These are phyloP conservation scores for Grosmannia penicillata DNA, from an alignment of 2,329 filamentous ascomycete genomes.

Conservation along the genomic window DNA sequence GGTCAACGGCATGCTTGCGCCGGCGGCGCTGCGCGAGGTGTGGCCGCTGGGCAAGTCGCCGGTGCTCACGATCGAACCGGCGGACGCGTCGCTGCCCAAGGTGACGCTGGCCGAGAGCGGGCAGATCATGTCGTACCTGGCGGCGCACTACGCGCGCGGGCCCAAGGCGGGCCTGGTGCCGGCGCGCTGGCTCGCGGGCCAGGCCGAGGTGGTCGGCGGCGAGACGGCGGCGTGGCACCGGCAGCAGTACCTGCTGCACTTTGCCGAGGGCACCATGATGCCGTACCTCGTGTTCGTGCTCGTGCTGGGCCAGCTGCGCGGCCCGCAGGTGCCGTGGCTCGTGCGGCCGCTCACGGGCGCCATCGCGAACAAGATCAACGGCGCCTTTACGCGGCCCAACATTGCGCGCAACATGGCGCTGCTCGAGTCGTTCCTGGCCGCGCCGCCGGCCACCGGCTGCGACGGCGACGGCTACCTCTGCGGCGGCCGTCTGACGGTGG, in stretches of 20 bases:
- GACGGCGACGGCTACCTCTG: constrained; percentile 30
- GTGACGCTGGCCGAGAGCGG: constrained; percentile 75
- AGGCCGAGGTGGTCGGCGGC: constrained; percentile 40
- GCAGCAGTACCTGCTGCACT: constrained; percentile 63
- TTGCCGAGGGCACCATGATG: constrained; percentile 75
- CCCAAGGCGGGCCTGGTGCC: constrained; percentile 36
- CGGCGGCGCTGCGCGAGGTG: constrained; percentile 58
- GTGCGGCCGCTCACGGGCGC: constrained; percentile 21
- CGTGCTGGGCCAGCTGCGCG: constrained; percentile 26
- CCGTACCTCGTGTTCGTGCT: constrained; percentile 49
- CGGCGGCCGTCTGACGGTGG: constrained; percentile 31
- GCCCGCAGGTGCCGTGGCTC: background rate
- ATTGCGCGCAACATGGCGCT: constrained; percentile 31
- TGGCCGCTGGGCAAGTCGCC: constrained; percentile 85
- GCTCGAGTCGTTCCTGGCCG: constrained; percentile 32
- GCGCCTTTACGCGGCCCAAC: constrained; percentile 30
- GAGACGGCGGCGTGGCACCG: constrained; percentile 47
- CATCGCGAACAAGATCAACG: constrained; percentile 28
- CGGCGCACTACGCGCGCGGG: constrained; percentile 42
- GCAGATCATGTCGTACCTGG: constrained; percentile 68
- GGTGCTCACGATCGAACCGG: constrained; percentile 47
- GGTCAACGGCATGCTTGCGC: constrained; percentile 42
- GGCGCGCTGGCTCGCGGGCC: constrained; percentile 38
- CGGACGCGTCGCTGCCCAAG: constrained; percentile 24
- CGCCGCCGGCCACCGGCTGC: constrained; percentile 22